Evolutionary conservation across 352 stramenopile genomes (phyloP), one percentile per base, ranked within the genome.

Genomic region (Phytophthora meadii): DNA sequence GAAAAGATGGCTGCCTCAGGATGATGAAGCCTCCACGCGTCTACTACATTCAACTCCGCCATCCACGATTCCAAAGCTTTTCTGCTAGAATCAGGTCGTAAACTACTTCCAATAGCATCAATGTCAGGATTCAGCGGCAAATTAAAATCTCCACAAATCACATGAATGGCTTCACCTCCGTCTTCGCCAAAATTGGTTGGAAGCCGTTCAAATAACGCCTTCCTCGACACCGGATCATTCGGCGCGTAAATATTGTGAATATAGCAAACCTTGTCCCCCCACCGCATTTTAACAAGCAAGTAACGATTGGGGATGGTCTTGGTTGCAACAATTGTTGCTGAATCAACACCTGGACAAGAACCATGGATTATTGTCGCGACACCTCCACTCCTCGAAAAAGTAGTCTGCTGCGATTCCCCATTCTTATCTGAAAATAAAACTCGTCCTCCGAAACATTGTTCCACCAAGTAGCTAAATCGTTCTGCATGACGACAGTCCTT

Each of bases 21-120:
- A n/a, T 62, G 42, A 48, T 62, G 54, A 49, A 62, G 54, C 10
- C 34, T 36, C 44, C 54, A 62, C 3, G 34, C 54, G 40, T 62
- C 44, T 7, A 41, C 34, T 3, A 22, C 44, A 22, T 62, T 41
- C 1, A 53, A 22, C 30, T 54, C 44, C 2, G 8, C 3, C 22
- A 62, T 19, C 44, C 54, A 62, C 19, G 39, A n/a, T 5, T 1
- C 0, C 17, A 54, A 30, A 5, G n/a, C 9, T 8, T 3, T 17
- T 8, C 5, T 17, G 15, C 48, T 44, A 2, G 48, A 54, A 44
- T 54, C 30, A 42, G 48, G 48, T 3, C 48, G 17, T n/a, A 0
- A 25, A 34, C 30, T 30, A 8, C 27, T 30, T 40, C 34, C 34
- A n/a, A 40, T 15, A 12, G 4, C 14, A 40, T 40, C 34, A 5